Conservation (phyloP, 1,139 yeast genomes). For the Kurtzmaniella natalensis region DNA sequence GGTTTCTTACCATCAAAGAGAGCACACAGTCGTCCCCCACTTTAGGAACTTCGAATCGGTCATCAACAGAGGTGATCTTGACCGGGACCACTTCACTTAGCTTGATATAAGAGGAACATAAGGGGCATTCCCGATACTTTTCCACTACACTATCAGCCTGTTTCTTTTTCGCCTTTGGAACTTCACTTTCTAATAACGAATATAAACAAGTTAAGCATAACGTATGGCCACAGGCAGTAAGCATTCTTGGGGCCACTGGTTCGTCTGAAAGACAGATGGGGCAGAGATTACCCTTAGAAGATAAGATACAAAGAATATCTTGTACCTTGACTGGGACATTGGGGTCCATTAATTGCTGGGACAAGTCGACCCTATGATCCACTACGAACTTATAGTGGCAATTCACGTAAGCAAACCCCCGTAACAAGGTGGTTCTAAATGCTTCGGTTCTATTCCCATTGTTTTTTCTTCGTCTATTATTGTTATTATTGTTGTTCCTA, state of each 20-base stretch:
- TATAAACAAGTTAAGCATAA: constrained; percentile 81
- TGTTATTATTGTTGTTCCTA: constrained; percentile 14
- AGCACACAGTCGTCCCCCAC: constrained; percentile 57
- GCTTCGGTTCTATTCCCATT: constrained; percentile 1
- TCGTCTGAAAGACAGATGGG: constrained; percentile 88
- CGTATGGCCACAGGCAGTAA: constrained; percentile 84
- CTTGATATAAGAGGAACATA: constrained; percentile 68
- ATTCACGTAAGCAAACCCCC: constrained; percentile 75
- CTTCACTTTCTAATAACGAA: constrained; percentile 61
- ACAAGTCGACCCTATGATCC: constrained; percentile 53
- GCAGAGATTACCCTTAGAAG: constrained; percentile 73
- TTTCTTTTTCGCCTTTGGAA: constrained; percentile 31
- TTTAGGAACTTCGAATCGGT: constrained; percentile 56
- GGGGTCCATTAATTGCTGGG: constrained; percentile 62
- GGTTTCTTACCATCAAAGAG: constrained; percentile 69
- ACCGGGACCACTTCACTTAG: constrained; percentile 67
- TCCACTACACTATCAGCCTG: constrained; percentile 39
- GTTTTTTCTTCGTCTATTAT: constrained; percentile 8
- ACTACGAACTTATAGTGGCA: constrained; percentile 83
- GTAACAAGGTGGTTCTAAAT: constrained; percentile 34
- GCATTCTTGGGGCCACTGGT: constrained; percentile 91
- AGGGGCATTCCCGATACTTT: constrained; percentile 74
- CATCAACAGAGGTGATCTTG: constrained; percentile 50
- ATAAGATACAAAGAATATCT: constrained; percentile 65
- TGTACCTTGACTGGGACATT: constrained; percentile 64